Conservation (phyloP, 2,329 filamentous ascomycete species). For the Epichloe festucae region DNA sequence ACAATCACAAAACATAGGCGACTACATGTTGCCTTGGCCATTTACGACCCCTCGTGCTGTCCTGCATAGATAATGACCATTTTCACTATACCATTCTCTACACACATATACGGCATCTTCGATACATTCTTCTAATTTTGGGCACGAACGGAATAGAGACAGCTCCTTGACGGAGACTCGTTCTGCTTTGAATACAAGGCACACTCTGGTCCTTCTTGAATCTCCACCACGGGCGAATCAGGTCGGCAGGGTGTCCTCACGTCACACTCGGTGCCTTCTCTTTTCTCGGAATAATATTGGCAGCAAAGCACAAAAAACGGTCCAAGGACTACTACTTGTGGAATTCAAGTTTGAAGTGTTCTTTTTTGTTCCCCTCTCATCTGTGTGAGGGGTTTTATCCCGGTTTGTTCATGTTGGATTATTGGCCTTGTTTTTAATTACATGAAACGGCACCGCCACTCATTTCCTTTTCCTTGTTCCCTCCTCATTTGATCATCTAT, state of each 20-base stretch:
- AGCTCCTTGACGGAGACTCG: conserved; percentile 3
- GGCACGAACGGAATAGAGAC: not conserved
- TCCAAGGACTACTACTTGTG: not conserved
- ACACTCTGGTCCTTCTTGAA: not conserved
- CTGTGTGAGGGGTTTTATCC: not conserved
- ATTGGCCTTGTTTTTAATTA: conserved; percentile 2
- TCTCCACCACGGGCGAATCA: not conserved
- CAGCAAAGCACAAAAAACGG: not conserved
- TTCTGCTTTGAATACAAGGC: not conserved
- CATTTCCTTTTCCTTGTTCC: conserved; percentile 1
- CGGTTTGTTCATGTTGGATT: not conserved
- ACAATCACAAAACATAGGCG: not conserved
- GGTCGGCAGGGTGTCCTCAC: not conserved
- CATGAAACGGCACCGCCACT: not conserved
- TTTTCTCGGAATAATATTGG: conserved; percentile 3
- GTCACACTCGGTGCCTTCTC: not conserved
- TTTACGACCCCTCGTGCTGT: not conserved
- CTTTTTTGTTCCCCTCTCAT: not conserved
- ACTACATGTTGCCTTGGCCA: not conserved
- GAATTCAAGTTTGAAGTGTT: not conserved
- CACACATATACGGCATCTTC: conserved; percentile 4
- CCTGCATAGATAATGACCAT: conserved; percentile 3
- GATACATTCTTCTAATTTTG: conserved; percentile 6
- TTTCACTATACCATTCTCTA: not conserved
- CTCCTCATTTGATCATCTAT: not conserved